Evolutionary conservation across 129 eudicot genomes (phyloP), one percentile per base, ranked within the genome.

Genomic region (Mikania micrantha): DNA sequence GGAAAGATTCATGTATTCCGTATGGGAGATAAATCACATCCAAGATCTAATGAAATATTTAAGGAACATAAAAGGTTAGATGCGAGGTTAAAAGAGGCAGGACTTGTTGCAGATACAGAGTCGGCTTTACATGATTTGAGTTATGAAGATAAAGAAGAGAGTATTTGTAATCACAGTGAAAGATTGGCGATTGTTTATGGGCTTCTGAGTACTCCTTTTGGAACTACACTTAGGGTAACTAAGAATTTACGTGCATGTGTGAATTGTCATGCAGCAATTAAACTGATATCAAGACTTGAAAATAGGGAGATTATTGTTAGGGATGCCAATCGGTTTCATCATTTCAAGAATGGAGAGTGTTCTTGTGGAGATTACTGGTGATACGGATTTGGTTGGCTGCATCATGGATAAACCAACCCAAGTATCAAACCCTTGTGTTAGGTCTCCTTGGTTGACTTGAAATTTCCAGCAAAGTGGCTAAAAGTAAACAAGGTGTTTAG

Each of bases 291-390:
- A 5, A 86, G 81, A 67, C 60, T 86, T 58, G 88, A 78, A 21
- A 65, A 75, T 35, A 60, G 86, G 75, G 84, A 80, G 72, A 83
- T 83, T 24, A 60, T 86, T 80, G 88, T 83, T 47, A 78, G 93
- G 69, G 88, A 83, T 78, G 73, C 86, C 7, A 83, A 75, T 61
- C 78, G 93, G 69, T 83, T 83, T 67, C 93, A 86, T 75, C 92
- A 82, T 80, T 86, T 83, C 45, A 86, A 75, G 75, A 78, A 82
- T 73, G 91, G 91, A 54, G 65, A 77, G 79, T 82, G 91, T 79
- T 82, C 85, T 73, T 85, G 93, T 68, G 86, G 88, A 70, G 88
- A 86, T 50, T 86, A 80, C 49, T 86, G 93, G 88, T 86, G 82
- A 83, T 44, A 42, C 36, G 56, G 12, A 27, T 31, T 11, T 52